phyloP scores from a whole-genome alignment of 192 early-diverging fungal genomes.

The Coemansia reversa region DNA sequence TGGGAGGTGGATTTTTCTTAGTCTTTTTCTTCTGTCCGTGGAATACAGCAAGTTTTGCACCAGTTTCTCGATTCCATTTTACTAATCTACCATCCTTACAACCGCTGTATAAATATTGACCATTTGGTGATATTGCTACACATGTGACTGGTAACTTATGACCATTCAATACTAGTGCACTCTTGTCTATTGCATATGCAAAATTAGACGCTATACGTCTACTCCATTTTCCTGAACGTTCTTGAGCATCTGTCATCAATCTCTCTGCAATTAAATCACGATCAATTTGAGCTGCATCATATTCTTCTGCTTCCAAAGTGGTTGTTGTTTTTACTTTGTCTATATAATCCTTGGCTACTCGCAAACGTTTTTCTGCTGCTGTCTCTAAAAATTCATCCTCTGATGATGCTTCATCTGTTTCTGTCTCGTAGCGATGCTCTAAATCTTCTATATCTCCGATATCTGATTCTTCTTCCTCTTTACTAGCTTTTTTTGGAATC shows the following conservation, averaged over 20 bases:
- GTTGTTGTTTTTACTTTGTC: constrained; percentile 63
- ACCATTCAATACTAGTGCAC: constrained; percentile 36
- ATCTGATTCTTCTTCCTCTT: constrained; percentile 11
- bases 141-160: constrained; percentile 81
- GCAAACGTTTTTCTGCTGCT: constrained; percentile 86
- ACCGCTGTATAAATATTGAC: constrained; percentile 73
- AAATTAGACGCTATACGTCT: constrained; percentile 39
- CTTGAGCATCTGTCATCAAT: constrained; percentile 70
- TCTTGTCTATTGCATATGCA: constrained; percentile 31
- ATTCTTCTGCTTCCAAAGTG: constrained; percentile 64
- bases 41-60: constrained; percentile 66
- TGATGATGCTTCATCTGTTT: constrained; percentile 19
- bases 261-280: constrained; percentile 89
- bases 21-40: constrained; percentile 58
- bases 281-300: constrained; percentile 91
- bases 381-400: constrained; percentile 76
- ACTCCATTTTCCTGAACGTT: constrained; percentile 36
- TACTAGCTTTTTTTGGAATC: not conserved
- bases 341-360: constrained; percentile 92
- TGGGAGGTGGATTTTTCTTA: constrained; percentile 57
- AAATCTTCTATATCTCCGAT: constrained; percentile 36
- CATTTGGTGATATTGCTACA: constrained; percentile 69
- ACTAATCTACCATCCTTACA: constrained; percentile 93
- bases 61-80: constrained; percentile 76
- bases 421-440: constrained; percentile 31